Percentiles rank a stretch among this genome's conserved stretches.
These are phyloP conservation scores for Tetrapisispora iriomotensis DNA, from an alignment of 805 yeast species.

Conservation along the genomic window DNA sequence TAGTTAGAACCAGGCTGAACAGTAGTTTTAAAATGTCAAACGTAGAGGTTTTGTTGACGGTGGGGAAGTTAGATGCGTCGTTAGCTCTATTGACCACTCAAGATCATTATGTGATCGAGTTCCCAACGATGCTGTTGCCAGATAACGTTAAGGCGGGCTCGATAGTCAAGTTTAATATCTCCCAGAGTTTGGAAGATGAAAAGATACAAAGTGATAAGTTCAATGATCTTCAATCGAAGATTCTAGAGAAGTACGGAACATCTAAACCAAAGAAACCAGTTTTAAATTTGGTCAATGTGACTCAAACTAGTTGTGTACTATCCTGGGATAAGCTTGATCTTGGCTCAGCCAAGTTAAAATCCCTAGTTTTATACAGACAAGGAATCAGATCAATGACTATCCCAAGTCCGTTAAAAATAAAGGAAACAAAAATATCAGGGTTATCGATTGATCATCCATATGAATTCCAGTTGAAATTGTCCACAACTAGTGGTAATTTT, in stretches of 20 bases:
- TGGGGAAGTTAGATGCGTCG: conserved; percentile 92
- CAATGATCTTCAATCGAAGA: conserved; percentile 58
- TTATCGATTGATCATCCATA: conserved; percentile 78
- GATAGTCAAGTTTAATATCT: conserved; percentile 76
- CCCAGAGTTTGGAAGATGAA: conserved; percentile 64
- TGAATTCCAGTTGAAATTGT: conserved; percentile 67
- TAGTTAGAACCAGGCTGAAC: too few species aligned
- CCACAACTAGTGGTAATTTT: conserved; percentile 84
- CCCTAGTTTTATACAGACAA: conserved; percentile 61
- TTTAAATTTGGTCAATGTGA: conserved; percentile 61
- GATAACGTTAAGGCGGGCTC: conserved; percentile 88
- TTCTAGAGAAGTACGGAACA: conserved; percentile 62
- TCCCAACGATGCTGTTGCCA: conserved; percentile 90
- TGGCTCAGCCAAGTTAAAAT: conserved; percentile 73
- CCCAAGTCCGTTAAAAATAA: conserved; percentile 70
- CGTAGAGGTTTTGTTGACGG: conserved; percentile 86
- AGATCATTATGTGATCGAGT: conserved; percentile 90
- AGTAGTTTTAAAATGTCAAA: conserved; percentile 11
- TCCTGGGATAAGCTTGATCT: conserved; percentile 86
- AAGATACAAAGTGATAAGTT: conserved; percentile 48
- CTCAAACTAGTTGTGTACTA: conserved; percentile 90
- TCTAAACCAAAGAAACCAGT: conserved; percentile 63
- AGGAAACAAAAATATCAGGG: conserved; percentile 83
- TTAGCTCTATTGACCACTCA: conserved; percentile 81
- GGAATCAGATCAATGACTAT: conserved; percentile 62